phyloP scores from a whole-genome alignment of 805 yeast genomes.

The Limtongozyma cylindracea region DNA sequence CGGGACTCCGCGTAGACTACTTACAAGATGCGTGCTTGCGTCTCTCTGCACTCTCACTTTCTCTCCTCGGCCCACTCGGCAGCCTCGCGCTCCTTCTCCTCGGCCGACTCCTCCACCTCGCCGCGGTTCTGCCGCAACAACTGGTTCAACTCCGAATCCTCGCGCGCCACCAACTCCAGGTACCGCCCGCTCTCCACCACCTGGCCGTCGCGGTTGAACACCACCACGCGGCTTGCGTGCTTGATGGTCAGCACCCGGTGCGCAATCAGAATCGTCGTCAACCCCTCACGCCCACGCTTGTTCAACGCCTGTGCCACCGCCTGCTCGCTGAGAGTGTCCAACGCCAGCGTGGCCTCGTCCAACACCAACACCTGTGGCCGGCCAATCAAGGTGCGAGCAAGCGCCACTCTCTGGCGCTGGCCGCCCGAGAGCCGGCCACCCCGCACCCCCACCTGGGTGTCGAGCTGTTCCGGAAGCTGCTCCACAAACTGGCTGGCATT shows the following conservation, averaged over 20 bases:
- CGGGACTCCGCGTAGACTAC: no score
- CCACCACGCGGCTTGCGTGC: slow-evolving; percentile 61
- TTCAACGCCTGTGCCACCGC: slow-evolving; percentile 54
- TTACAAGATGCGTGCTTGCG: no score
- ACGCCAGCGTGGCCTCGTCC: slow-evolving; percentile 89
- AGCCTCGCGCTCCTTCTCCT: slow-evolving; percentile 1
- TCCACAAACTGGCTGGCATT: slow-evolving; percentile 47
- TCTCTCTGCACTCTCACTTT: background rate
- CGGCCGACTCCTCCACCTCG: slow-evolving; percentile 3
- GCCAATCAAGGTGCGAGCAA: slow-evolving; percentile 66
- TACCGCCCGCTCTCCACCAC: slow-evolving; percentile 50
- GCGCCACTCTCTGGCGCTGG: slow-evolving; percentile 78
- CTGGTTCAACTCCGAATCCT: slow-evolving; percentile 16
- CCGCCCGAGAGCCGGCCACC: slow-evolving; percentile 78
- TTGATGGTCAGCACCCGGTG: slow-evolving; percentile 77
- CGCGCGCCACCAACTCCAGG: slow-evolving; percentile 19
- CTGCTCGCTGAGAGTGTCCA: slow-evolving; percentile 74
- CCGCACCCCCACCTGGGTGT: slow-evolving; percentile 63
- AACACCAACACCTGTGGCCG: slow-evolving; percentile 61
- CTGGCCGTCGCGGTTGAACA: slow-evolving; percentile 23
- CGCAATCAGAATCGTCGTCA: slow-evolving; percentile 72
- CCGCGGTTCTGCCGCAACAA: slow-evolving; percentile 11
- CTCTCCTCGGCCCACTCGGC: slow-evolving; percentile 1
- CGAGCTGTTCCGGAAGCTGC: slow-evolving; percentile 59
- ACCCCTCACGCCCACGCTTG: slow-evolving; percentile 17